Evolutionary conservation across 768 basidiomycete genomes (phyloP).

Genomic region (Rhizopogon vulgaris): DNA sequence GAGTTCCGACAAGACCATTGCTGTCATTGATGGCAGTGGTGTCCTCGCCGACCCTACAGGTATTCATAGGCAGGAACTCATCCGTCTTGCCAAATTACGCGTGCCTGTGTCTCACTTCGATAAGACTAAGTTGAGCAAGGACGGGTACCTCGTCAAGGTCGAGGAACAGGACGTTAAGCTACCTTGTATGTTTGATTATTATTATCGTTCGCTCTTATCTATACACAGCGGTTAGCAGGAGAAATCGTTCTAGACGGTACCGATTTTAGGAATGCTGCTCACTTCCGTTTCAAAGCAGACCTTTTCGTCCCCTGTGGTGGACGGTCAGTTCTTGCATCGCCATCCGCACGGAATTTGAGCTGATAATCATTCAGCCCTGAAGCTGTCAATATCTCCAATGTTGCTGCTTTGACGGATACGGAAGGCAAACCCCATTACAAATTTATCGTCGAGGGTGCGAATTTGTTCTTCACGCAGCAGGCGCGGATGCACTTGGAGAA

Average conservation of each 20-base stretch:
- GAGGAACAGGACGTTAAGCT: conserved; percentile 91
- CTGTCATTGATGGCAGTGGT: conserved; percentile 95
- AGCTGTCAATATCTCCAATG: conserved; percentile 95
- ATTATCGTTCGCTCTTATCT: neutral
- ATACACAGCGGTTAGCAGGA: conserved; percentile 49
- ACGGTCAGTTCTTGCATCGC: conserved; percentile 38
- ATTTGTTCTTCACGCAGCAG: conserved; percentile 94
- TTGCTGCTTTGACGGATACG: conserved; percentile 77
- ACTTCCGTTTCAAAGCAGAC: conserved; percentile 94
- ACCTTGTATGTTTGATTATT: conserved; percentile 59
- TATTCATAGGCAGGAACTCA: conserved; percentile 79
- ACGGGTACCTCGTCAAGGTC: conserved; percentile 88
- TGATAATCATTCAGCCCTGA: conserved; percentile 52
- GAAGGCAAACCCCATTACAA: conserved; percentile 98
- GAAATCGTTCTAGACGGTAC: conserved; percentile 92
- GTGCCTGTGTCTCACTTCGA: conserved; percentile 78
- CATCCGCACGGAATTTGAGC: neutral
- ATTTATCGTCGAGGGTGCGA: conserved; percentile 93
- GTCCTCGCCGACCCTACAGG: conserved; percentile 90
- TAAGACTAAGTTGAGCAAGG: conserved; percentile 78
- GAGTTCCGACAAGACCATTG: conserved; percentile 90
- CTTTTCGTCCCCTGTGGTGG: conserved; percentile 97
- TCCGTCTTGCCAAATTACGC: conserved; percentile 84
- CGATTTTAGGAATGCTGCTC: conserved; percentile 95
- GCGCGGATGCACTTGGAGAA: conserved; percentile 92